phyloP scores from a whole-genome alignment of 805 yeast genomes.

The Suhomyces xylopsoci region DNA sequence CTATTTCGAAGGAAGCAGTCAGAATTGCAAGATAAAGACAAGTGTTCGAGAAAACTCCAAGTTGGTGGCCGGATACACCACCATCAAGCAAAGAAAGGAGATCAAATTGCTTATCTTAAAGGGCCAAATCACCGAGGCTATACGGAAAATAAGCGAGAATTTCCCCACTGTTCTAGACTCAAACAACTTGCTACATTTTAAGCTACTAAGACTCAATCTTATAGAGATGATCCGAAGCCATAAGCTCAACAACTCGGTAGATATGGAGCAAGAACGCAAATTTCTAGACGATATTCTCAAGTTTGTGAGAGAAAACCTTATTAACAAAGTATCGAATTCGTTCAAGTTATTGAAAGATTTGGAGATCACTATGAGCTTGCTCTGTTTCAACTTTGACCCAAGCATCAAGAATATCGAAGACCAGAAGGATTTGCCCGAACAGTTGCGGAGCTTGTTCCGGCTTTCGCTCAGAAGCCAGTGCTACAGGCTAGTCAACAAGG shows the following conservation, averaged over 20 bases:
- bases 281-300: constrained; percentile 53
- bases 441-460: constrained; percentile 55
- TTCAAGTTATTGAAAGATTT: constrained; percentile 62
- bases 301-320: constrained; percentile 61
- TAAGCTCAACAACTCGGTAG: constrained; percentile 13
- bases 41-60: constrained; percentile 9
- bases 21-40: neutral
- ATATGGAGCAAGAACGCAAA: constrained; percentile 31
- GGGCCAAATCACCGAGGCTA: constrained; percentile 62
- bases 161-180: constrained; percentile 66
- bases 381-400: constrained; percentile 50
- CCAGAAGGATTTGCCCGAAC: constrained; percentile 49
- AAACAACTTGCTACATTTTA: constrained; percentile 65
- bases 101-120: constrained; percentile 52
- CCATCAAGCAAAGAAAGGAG: constrained; percentile 50
- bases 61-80: constrained; percentile 39
- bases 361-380: constrained; percentile 79
- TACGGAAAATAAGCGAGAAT: constrained; percentile 51
- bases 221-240: constrained; percentile 77
- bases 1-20: constrained; percentile 1
- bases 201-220: constrained; percentile 65
- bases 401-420: constrained; percentile 26
- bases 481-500: constrained; percentile 67
- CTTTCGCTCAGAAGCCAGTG: constrained; percentile 60
- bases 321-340: constrained; percentile 59